A percentile compares a stretch with the other conserved stretches of the same genome.
These are phyloP conservation scores for Holtermanniella nyarrowii DNA, from an alignment of 768 basidiomycete species.

Conservation along the genomic window DNA sequence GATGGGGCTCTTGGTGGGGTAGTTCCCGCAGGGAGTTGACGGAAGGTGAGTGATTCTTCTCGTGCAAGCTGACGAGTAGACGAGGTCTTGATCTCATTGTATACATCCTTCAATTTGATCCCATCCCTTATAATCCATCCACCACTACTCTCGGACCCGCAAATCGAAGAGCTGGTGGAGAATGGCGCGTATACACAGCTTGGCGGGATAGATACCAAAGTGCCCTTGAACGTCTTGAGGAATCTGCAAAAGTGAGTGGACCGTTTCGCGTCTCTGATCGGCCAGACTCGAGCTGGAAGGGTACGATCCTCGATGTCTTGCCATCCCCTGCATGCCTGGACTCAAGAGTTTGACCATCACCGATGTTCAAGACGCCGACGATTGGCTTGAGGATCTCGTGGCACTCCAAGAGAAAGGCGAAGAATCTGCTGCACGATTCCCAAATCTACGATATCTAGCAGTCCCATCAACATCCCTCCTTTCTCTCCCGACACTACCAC, in stretches of 20 bases:
- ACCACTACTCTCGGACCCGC: constrained; percentile 28
- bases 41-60: constrained; percentile 21
- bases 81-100: constrained; percentile 28
- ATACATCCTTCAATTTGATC: constrained; percentile 36
- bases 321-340: constrained; percentile 26
- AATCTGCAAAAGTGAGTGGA: constrained; percentile 31
- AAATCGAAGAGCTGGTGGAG: constrained; percentile 34
- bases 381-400: constrained; percentile 36
- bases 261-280: neutral
- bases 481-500: constrained; percentile 23
- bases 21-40: constrained; percentile 29
- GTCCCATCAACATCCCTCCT: constrained; percentile 24
- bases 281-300: constrained; percentile 36
- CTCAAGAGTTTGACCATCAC: constrained; percentile 34
- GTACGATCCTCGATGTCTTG: constrained; percentile 34
- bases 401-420: neutral
- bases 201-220: constrained; percentile 35
- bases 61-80: constrained; percentile 12
- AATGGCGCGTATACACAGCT: constrained; percentile 35
- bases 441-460: constrained; percentile 29
- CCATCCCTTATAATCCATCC: constrained; percentile 37
- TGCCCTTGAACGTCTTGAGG: constrained; percentile 35
- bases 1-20: constrained; percentile 11
- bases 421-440: constrained; percentile 10
- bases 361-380: constrained; percentile 38